Conservation (phyloP, 768 basidiomycete genomes). For the Russula brevipes region DNA sequence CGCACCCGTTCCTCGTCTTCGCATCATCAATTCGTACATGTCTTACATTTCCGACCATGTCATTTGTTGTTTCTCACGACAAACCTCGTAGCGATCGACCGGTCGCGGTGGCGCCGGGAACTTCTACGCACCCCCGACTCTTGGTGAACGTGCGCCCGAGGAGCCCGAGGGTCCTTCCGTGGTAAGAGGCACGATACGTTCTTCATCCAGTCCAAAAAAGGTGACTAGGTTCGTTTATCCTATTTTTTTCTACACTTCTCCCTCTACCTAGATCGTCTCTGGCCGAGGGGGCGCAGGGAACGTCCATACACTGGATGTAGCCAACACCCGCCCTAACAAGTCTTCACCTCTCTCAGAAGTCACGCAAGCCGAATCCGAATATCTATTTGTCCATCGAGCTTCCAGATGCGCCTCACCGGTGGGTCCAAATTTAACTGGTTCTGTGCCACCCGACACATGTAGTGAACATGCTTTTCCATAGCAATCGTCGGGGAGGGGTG, state of each 20-base stretch:
- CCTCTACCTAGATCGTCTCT: background rate
- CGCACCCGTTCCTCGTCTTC: background rate
- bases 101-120: slow-evolving; percentile 19
- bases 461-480: background rate
- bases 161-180: background rate
- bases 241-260: background rate
- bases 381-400: background rate
- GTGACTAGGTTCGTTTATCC: background rate
- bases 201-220: background rate
- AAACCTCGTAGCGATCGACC: slow-evolving; percentile 1
- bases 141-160: background rate
- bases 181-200: slow-evolving; percentile 1
- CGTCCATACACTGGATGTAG: background rate
- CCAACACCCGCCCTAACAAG: background rate
- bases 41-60: background rate
- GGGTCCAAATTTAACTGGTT: background rate
- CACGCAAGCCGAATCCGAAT: background rate
- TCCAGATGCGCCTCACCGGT: background rate
- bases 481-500: slow-evolving; percentile 14
- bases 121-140: background rate
- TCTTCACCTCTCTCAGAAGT: background rate
- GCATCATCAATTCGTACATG: background rate
- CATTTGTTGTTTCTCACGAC: background rate
- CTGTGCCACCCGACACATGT: background rate
- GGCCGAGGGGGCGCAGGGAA: slow-evolving; percentile 23